Evolutionary conservation across 2,329 filamentous ascomycete species (phyloP).

Genomic region (Trichoderma semiorbis): DNA sequence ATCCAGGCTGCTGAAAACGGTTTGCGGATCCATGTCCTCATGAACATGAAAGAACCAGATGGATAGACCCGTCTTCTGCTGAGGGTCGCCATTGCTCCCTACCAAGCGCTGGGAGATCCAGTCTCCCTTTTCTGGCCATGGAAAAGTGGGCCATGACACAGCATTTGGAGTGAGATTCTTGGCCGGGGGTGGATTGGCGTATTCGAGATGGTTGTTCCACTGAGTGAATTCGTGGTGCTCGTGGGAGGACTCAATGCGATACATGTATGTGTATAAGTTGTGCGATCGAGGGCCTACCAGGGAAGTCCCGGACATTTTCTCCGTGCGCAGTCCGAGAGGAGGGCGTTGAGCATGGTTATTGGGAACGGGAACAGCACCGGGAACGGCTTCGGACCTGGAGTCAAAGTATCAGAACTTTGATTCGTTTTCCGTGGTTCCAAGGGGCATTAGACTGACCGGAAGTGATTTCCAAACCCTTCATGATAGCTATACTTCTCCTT

Average conservation of each 20-base stretch:
- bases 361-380: background rate
- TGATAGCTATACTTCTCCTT: background rate
- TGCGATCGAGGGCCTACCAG: background rate
- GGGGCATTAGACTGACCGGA: background rate
- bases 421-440: background rate
- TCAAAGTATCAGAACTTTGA: background rate
- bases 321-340: background rate
- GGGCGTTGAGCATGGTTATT: background rate
- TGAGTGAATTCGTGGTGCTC: background rate
- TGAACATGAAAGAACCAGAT: background rate
- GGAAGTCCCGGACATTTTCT: background rate
- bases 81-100: background rate
- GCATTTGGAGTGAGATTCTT: background rate
- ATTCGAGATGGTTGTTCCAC: background rate
- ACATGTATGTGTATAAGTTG: background rate
- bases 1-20: background rate
- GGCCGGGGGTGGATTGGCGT: background rate
- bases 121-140: background rate
- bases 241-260: background rate
- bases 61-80: background rate
- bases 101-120: background rate
- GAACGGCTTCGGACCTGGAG: background rate
- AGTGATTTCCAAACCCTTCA: background rate
- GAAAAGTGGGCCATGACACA: background rate
- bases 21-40: background rate